These are phyloP conservation scores for Suaeda aralocaspica DNA, from an alignment of 148 eudicot genomes.

Conservation along the genomic window DNA sequence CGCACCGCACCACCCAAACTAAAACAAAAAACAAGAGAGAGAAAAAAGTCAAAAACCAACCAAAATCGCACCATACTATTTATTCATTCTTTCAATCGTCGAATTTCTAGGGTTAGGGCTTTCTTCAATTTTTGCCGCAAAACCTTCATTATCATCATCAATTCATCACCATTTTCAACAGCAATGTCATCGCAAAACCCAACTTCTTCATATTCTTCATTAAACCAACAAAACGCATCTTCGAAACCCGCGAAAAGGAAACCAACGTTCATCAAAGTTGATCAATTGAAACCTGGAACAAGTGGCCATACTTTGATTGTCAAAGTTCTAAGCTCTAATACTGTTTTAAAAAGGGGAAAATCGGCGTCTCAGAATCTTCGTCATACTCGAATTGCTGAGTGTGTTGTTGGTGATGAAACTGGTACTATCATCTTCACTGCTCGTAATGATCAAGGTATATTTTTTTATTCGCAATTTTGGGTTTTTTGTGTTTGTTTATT, in stretches of 20 bases:
- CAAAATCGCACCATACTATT: too few species aligned
- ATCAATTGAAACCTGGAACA: conserved; percentile 39
- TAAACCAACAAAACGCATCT: neutral
- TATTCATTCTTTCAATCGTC: neutral
- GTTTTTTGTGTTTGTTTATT: too few species aligned
- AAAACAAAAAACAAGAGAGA: too few species aligned
- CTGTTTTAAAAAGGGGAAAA: conserved; percentile 29
- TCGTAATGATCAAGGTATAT: conserved; percentile 47
- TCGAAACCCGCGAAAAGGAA: conserved; percentile 30
- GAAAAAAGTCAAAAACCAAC: too few species aligned
- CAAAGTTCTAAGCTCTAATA: conserved; percentile 33
- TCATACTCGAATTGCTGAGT: conserved; percentile 41
- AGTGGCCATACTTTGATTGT: conserved; percentile 36
- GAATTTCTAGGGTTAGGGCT: conserved; percentile 11
- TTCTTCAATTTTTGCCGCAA: neutral
- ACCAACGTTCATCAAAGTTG: conserved; percentile 43
- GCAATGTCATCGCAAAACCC: neutral
- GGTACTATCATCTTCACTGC: conserved; percentile 48
- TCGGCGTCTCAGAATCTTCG: conserved; percentile 27
- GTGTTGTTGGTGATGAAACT: conserved; percentile 47
- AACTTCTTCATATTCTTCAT: neutral
- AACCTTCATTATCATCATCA: neutral
- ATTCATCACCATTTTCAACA: neutral
- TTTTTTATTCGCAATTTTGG: neutral
- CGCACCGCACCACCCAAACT: too few species aligned